Evolutionary conservation across 257 asterid genomes (phyloP), one percentile per base, ranked within the genome.

Genomic region (Rehmannia glutinosa): DNA sequence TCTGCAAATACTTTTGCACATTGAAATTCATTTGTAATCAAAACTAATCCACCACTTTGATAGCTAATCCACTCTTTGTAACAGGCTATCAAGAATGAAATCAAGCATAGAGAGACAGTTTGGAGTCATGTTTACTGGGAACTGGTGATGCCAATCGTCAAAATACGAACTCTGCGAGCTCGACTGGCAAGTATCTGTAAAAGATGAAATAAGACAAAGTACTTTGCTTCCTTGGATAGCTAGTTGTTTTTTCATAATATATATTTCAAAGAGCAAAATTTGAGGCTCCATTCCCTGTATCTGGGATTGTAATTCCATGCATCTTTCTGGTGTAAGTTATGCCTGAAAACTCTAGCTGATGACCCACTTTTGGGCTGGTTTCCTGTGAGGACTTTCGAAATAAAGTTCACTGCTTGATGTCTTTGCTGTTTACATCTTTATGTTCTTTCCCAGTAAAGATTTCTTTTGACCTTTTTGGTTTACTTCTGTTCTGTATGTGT

Each of bases 11-110:
- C 47, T 30, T 57, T 19, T 35, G 51, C 38, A 45, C 56, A 32
- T 60, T 35, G 28, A 15, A 11, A 15, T 63, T 63, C 39, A 49
- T 63, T 69, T 58, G 52, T 64, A 63, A 8, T 51, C 0, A 41
- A 54, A 62, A 39, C 58, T 61, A 36, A 49, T 36, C 20, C 24
- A 13, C 54, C 68, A 42, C 62, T 61, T 70, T 53, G 51, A 43
- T 56, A 23, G 66, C 68, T 70, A 24, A 66, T 78, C 74, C 42
- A 30, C 52, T 78, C 52, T 71, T 66, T 56, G 33, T 61, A 78
- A 72, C 82, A 92, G 98, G 87, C 83, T 69, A 88, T 92, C 67
- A 92, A 92, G 94, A 92, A 90, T 77, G 98, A 92, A 82, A 90
- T 90, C 79, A 92, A 88, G 90, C 90, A 81, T 16, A 85, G 97